Evolutionary conservation across 306 rosid genomes (phyloP).

Genomic region (Prunus davidiana): DNA sequence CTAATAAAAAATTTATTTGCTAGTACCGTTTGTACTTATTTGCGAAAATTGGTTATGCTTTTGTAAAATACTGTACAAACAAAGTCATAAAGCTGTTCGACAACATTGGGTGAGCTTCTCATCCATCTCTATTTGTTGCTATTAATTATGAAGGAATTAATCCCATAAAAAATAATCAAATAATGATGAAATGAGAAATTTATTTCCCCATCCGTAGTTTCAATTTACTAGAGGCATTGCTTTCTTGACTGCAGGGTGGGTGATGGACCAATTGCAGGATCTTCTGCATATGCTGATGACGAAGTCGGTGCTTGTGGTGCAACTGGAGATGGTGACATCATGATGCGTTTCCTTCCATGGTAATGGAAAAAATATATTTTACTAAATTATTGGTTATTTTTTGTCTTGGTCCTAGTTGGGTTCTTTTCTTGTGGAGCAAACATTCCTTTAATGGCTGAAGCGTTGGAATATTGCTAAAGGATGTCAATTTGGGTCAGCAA

Average conservation of each 20-base stretch:
- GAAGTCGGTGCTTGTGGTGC: slow-evolving; percentile 95
- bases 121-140: background rate
- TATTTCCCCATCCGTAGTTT: background rate
- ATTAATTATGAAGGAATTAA: background rate
- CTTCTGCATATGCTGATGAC: slow-evolving; percentile 73
- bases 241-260: slow-evolving; percentile 67
- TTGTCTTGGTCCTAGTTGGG: background rate
- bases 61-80: no score
- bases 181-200: background rate
- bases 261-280: slow-evolving; percentile 89
- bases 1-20: no score
- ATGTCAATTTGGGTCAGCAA: background rate
- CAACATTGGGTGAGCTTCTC: background rate
- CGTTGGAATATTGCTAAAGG: background rate
- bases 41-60: no score
- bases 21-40: no score
- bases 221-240: background rate
- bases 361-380: slow-evolving; percentile 20
- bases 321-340: slow-evolving; percentile 90
- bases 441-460: background rate
- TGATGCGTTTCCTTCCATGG: slow-evolving; percentile 98
- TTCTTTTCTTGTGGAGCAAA: background rate
- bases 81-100: background rate
- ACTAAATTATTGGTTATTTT: background rate
- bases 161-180: background rate